Evolutionary conservation across 1,284 basidiomycete genomes (phyloP).

Genomic region (Agroathelia rolfsii): DNA sequence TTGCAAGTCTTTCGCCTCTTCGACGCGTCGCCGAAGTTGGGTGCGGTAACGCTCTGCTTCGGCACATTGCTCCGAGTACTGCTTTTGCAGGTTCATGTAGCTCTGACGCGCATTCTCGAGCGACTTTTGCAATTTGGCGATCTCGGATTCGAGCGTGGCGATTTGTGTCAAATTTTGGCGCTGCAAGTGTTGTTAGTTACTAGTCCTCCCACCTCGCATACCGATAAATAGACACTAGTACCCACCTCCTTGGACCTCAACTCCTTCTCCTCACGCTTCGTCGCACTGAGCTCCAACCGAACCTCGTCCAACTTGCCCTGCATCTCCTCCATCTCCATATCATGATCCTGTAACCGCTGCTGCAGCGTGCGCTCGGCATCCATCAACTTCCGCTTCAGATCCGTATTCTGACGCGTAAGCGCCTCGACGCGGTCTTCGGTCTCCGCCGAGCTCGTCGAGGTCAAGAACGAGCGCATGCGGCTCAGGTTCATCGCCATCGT

Average conservation of each 20-base stretch:
- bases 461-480: conserved; percentile 40
- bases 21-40: conserved; percentile 62
- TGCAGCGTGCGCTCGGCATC: conserved; percentile 65
- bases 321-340: conserved; percentile 68
- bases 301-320: conserved; percentile 66
- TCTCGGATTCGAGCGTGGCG: conserved; percentile 62
- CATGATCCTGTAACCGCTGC: conserved; percentile 59
- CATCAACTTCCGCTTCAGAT: conserved; percentile 59
- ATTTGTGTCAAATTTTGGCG: conserved; percentile 58
- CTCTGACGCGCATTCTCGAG: conserved; percentile 60
- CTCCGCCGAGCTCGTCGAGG: conserved; percentile 55
- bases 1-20: conserved; percentile 54
- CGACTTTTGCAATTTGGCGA: conserved; percentile 60
- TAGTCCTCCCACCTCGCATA: conserved; percentile 4
- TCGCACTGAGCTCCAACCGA: conserved; percentile 58
- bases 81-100: conserved; percentile 69
- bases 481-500: too few relatives aligned
- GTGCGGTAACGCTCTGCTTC: conserved; percentile 73
- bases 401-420: conserved; percentile 62
- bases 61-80: conserved; percentile 79
- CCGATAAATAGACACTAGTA: conserved; percentile 7
- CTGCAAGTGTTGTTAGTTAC: conserved; percentile 22
- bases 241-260: conserved; percentile 70
- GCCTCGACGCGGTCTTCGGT: conserved; percentile 58
- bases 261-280: conserved; percentile 85